A percentile compares a stretch with the other conserved stretches of the same genome.
Evolutionary conservation across 352 stramenopile species (phyloP).

Genomic region (Globisporangium echinulatum): DNA sequence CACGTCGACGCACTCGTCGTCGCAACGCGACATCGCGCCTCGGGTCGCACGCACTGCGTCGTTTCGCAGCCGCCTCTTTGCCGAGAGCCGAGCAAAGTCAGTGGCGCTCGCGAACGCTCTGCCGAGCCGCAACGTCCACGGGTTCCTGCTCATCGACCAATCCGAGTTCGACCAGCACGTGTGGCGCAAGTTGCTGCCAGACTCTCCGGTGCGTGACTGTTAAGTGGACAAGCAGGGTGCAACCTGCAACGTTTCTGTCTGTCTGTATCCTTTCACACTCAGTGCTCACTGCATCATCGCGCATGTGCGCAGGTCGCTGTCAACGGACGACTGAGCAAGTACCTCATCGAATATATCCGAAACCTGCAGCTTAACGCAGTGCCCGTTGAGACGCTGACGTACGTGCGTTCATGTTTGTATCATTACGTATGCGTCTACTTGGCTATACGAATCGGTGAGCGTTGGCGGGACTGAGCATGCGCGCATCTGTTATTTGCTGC

Average conservation of each 20-base stretch:
- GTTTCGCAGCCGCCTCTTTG: constrained; percentile 7
- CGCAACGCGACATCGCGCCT: constrained; percentile 5
- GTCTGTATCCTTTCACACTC: constrained; percentile 1
- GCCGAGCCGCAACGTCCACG: constrained; percentile 29
- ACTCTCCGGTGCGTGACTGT: constrained; percentile 25
- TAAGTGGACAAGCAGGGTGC: background rate
- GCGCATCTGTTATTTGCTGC: background rate
- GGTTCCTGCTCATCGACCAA: constrained; percentile 44
- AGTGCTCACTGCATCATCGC: background rate
- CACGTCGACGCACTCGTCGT: constrained; percentile 3
- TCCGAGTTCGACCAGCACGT: constrained; percentile 51
- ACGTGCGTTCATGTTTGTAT: constrained; percentile 9
- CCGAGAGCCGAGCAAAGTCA: constrained; percentile 1
- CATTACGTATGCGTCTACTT: background rate
- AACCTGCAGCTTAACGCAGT: constrained; percentile 42
- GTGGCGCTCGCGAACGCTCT: background rate
- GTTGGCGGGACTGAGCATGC: background rate
- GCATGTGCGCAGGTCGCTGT: constrained; percentile 23
- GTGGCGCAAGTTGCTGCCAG: constrained; percentile 40
- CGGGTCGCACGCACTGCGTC: constrained; percentile 10
- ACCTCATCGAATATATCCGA: constrained; percentile 62
- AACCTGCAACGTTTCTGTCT: background rate
- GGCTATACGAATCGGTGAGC: background rate
- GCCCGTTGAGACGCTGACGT: constrained; percentile 60
- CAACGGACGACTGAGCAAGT: constrained; percentile 35